These are phyloP conservation scores for Fusarium sp. DNA, from an alignment of 2,329 filamentous ascomycete species.

Conservation along the genomic window DNA sequence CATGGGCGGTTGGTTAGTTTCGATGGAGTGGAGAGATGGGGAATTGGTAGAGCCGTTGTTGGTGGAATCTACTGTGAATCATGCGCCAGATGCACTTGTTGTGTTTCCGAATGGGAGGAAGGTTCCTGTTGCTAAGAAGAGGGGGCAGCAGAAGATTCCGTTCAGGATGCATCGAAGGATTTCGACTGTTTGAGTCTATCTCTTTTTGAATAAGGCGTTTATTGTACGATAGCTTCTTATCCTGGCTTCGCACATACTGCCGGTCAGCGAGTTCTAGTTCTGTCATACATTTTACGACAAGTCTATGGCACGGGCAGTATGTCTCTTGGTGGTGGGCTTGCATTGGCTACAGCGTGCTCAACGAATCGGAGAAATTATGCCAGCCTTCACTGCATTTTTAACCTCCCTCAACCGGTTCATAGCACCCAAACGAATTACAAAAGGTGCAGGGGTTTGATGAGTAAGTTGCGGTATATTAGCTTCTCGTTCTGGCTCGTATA, in stretches of 20 bases:
- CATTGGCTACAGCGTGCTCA: no score
- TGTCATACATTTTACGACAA: no score
- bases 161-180: neutral
- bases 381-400: no score
- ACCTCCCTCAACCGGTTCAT: no score
- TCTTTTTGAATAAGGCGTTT: accelerated
- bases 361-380: no score
- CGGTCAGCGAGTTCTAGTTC: no score
- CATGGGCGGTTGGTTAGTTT: slow-evolving; percentile 30
- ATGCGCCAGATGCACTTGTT: slow-evolving; percentile 12
- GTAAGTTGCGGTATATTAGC: no score
- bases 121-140: neutral
- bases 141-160: neutral
- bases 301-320: no score
- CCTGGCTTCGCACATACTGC: no score
- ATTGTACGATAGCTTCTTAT: neutral
- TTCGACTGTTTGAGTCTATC: neutral
- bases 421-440: no score
- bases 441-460: no score
- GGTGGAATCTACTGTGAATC: slow-evolving; percentile 5
- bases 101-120: neutral
- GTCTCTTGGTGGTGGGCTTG: no score
- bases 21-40: slow-evolving; percentile 26
- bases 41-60: neutral
- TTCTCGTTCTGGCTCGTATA: neutral